Evolutionary conservation across 2,329 filamentous ascomycete species (phyloP).

Genomic region (Bisporella sp.): DNA sequence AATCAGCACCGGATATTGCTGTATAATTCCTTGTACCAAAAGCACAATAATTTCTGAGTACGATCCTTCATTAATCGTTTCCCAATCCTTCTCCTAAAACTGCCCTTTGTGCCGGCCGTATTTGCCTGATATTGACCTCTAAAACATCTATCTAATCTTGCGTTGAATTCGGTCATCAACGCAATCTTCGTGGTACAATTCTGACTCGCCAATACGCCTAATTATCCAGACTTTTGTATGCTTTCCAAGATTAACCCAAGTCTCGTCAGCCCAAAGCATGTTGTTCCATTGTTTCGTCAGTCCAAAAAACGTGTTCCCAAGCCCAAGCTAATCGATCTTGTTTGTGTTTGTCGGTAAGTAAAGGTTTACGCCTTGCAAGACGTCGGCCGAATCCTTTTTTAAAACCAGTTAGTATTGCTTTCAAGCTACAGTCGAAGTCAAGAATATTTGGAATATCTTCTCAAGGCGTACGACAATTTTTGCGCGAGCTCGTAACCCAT

Average conservation of each 20-base stretch:
- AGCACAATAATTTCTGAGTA: not conserved
- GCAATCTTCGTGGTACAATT: not conserved
- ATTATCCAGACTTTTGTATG: slow-evolving; percentile 2
- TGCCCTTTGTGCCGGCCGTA: not conserved
- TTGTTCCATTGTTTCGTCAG: slow-evolving; percentile 6
- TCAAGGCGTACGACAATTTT: slow-evolving; percentile 9
- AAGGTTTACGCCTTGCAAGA: slow-evolving; percentile 4
- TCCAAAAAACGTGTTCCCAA: slow-evolving; percentile 6
- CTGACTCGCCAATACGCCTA: not conserved
- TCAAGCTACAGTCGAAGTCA: slow-evolving; percentile 6
- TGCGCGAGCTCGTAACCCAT: slow-evolving; percentile 8
- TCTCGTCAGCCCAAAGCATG: slow-evolving; percentile 8
- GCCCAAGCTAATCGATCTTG: slow-evolving; percentile 4
- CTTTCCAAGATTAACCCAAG: slow-evolving; percentile 8
- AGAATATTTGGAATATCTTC: slow-evolving; percentile 8
- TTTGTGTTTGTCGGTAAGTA: slow-evolving; percentile 4
- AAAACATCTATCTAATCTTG: not conserved
- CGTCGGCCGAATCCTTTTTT: slow-evolving; percentile 1
- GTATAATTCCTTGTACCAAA: not conserved
- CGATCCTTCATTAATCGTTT: not conserved
- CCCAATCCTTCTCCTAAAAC: not conserved
- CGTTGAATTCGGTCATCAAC: not conserved
- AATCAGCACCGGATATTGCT: not conserved
- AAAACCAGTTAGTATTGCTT: slow-evolving; percentile 8
- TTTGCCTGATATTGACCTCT: not conserved